Evolutionary conservation across 306 rosid species (phyloP), one percentile per base, ranked within the genome.

Genomic region (Ammopiptanthus mongolicus): DNA sequence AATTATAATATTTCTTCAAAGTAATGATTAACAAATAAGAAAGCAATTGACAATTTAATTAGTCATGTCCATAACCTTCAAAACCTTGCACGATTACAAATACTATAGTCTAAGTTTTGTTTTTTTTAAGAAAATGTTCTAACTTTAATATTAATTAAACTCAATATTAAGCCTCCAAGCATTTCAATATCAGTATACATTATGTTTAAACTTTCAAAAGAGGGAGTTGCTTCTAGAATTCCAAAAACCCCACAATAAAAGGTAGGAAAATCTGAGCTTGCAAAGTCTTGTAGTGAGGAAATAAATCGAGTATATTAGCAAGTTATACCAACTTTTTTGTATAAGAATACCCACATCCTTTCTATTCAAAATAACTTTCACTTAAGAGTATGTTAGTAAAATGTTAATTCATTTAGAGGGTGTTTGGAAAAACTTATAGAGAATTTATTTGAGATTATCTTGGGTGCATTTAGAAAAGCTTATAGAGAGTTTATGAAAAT

Each of bases 21-120:
- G 82, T 46, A 71, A 79, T 79, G 61, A 63, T 51, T 52, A 62
- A 62, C 78, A 71, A 71, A 72, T 29, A 39, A 48, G 82, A 78
- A 78, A 70, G 77, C 82, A 78, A 78, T 25, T 19, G 77, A 58
- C 31, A 36, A 31, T 22, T 69, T 15, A 34, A 68, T 59, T 60
- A 59, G 69, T 77, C 13, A 58, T 19, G 39, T 59, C 33, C 63
- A 23, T 5, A 50, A 64, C 55, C 51, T 48, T 44, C 19, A 53
- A 12, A 69, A 15, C 58, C 42, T 14, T 56, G 55, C 55, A 7
- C 41, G 11, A 76, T 76, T 42, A 37, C n/a, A 12, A 23, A 21
- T 48, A 5, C n/a, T 47, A 19, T 31, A 31, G 28, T 25, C 28
- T 25, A 25, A 25, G 28, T 25, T 25, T 25, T 1, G 1, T 25